Base-by-base conservation (phyloP, 108 stramenopile genomes). In the Aurantiochytrium sp. region DNA sequence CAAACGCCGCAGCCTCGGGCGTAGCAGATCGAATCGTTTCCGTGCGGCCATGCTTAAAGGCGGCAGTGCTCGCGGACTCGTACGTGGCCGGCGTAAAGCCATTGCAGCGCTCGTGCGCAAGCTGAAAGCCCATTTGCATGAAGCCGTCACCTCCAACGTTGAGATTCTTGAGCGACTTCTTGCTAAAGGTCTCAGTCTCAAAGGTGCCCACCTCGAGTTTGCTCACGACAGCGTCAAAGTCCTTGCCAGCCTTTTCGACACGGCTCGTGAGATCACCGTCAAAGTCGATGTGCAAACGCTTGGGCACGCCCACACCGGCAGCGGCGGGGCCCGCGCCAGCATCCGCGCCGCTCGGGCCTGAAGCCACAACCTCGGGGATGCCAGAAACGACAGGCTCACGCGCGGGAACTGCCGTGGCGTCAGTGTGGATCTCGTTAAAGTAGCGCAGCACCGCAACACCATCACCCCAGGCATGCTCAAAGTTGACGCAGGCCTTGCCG, bases 31-130 rank as follows among this genome's bases (percentile, higher is more conserved):
- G 90, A 45, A 93, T 92, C 35, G 83, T 87, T 71, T 93, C 92
- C 5, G 92, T 93, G 60, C 92, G 89, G 42, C 92, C 92, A 25
- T 88, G 90, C 87, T 89, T 58, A 72, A 93, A 93, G 45, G 53
- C 59, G n/a, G 90, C 72, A 3, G 92, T 93, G 59, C 91, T 87
- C 29, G 91, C 91, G 64, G 90, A 90, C 91, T 93, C 92, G 59
- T 93, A 93, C 59, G 89, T 90, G 43, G 92, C 55, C 4, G 92
- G 91, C 83, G 91, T 89, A 55, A 53, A 58, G 14, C 92, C 92
- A 58, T 92, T 90, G 14, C 87, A 21, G 44, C 89, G 58, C 59
- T 21, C 25, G 72, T 90, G 92, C 35, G 92, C 92, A 18, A 92
- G 72, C 87, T 93, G 92, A 14, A 93, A 72, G 44, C 90, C 89